Base-by-base conservation (phyloP, 306 rosid genomes). In the Gleditsia sinensis region DNA sequence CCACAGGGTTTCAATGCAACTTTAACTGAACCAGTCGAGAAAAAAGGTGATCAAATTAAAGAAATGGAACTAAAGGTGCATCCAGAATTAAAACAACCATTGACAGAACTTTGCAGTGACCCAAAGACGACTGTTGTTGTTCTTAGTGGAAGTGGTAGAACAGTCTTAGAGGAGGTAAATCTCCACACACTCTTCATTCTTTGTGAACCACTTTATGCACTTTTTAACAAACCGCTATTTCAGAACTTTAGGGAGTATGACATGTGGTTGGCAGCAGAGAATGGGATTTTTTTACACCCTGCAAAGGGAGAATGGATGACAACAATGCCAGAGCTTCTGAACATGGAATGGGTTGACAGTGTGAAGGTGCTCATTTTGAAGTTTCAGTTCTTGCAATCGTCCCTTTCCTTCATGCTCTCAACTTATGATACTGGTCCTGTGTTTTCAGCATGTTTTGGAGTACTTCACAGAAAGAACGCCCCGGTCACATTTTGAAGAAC, bases 231-330 rank as follows among this genome's bases (percentile, higher is more conserved):
- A 27, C 53, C 34, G 42, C 63, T 81, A 72, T 71, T 57, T 48
- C 98, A 91, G 98, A 94, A 89, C 77, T 91, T 94, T 68, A 84
- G 78, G 81, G 91, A 88, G 71, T 86, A 85, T 40, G 81, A 91
- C 76, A 83, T 90, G 88, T 94, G 98, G 98, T 85, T 94, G 83
- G 98, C 98, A 57, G 98, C 98, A 13, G 98, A 94, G 85, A 91
- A 94, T 77, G 98, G 97, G 75, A 94, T 94, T 97, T 94, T 94
- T 76, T 62, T 94, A 68, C 85, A 89, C 50, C 80, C 65, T 66
- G 83, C 98, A 13, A 82, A 75, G 75, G 97, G 97, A 43, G 89
- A 83, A 24, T 94, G 98, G 98, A 91, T 94, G 98, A 91, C 98
- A 64, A 94, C 98, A 53, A 94, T 94, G 98, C 98, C 97, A 3